phyloP scores from a whole-genome alignment of 2,329 filamentous ascomycete species.

The Fusarium caatingaense region DNA sequence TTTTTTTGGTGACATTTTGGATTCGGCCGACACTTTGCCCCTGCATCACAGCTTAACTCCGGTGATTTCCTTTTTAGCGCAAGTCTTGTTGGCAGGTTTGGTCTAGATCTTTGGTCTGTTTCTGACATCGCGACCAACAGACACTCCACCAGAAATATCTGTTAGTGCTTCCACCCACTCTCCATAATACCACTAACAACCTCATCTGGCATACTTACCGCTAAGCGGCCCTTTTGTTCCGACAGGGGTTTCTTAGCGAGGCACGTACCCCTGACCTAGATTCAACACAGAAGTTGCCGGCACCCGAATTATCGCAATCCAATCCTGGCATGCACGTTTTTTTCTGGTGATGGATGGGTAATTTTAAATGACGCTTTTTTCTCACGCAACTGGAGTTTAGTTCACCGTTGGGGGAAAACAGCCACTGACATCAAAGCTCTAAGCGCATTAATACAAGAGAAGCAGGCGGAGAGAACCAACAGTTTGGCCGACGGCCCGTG shows the following conservation, averaged over 20 bases:
- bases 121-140: background rate
- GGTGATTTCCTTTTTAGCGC: constrained; percentile 35
- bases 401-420: background rate
- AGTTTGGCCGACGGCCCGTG: constrained; percentile 12
- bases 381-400: background rate
- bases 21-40: background rate
- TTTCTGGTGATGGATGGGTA: constrained; percentile 3
- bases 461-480: background rate
- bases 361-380: constrained; percentile 11
- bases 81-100: background rate
- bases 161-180: background rate
- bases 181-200: background rate
- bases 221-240: constrained; percentile 32
- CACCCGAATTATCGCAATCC: background rate
- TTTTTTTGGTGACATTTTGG: background rate
- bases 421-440: constrained; percentile 14
- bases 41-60: constrained; percentile 15
- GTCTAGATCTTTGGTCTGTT: constrained; percentile 29
- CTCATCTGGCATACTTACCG: background rate
- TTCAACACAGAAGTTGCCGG: constrained; percentile 26
- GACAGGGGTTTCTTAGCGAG: constrained; percentile 1
- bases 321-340: background rate
- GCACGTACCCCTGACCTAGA: constrained; percentile 24
- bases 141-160: accelerated
- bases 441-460: too few species aligned